A percentile compares a stretch with the other conserved stretches of the same genome.
Evolutionary conservation across 106 monocot species (phyloP).

Genomic region (Phalaenopsis equestris): DNA sequence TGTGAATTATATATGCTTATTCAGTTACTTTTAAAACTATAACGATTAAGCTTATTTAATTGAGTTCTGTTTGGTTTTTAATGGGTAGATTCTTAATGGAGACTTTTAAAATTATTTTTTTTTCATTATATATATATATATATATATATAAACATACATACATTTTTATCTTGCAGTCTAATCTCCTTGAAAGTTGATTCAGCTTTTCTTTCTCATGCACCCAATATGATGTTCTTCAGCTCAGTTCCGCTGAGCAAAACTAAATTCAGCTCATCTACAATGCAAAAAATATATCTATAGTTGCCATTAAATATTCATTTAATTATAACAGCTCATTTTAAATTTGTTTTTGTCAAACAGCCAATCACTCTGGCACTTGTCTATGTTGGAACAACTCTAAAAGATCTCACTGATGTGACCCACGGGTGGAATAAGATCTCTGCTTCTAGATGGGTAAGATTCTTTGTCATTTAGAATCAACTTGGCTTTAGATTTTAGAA

Average conservation of each 20-base stretch:
- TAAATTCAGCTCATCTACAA: neutral
- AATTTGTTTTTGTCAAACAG: constrained; percentile 17
- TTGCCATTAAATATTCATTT: neutral
- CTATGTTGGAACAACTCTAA: constrained; percentile 89
- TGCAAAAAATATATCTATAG: neutral
- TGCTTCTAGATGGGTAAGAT: constrained; percentile 67
- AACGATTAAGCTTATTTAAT: neutral
- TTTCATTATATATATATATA: too few species aligned
- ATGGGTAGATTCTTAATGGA: neutral
- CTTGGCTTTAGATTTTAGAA: neutral
- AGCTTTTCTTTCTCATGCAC: neutral
- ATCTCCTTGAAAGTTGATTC: neutral
- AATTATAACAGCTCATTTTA: neutral
- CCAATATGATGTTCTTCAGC: neutral
- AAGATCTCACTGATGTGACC: constrained; percentile 96
- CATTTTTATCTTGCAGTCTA: neutral
- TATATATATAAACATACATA: too few species aligned
- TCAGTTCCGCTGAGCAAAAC: neutral
- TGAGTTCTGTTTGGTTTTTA: neutral
- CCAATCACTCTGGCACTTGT: constrained; percentile 87
- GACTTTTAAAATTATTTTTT: neutral
- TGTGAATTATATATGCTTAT: neutral
- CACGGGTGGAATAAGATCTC: constrained; percentile 94
- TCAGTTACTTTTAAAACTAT: neutral
- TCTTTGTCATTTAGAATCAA: neutral